Evolutionary conservation across 768 basidiomycete species (phyloP).

Genomic region (Suillus sp.): DNA sequence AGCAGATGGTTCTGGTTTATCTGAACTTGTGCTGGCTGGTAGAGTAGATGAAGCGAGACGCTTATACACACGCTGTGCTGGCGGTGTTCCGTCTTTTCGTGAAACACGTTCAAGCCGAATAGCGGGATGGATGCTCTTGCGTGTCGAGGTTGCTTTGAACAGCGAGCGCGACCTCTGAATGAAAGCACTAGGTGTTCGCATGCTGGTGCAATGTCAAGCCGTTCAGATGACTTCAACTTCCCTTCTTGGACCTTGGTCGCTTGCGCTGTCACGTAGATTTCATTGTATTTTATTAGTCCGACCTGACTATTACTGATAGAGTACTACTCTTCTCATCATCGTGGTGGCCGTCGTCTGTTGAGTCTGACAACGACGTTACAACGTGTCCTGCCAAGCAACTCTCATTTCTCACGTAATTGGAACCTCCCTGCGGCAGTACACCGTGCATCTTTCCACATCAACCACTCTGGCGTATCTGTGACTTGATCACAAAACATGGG

Average conservation of each 20-base stretch:
- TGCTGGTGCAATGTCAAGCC: conserved; percentile 16
- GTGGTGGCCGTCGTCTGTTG: not conserved
- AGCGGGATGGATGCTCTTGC: conserved; percentile 28
- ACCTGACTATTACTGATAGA: not conserved
- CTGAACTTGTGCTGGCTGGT: not conserved
- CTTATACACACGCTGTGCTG: conserved; percentile 14
- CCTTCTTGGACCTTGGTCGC: conserved; percentile 1
- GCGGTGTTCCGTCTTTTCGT: conserved; percentile 28
- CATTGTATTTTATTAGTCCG: not conserved
- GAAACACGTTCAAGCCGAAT: conserved; percentile 18
- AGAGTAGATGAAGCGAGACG: conserved; percentile 14
- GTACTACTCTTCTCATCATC: not conserved
- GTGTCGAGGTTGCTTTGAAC: conserved; percentile 27
- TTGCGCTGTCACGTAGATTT: not conserved
- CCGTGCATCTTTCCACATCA: not conserved
- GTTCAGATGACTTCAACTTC: conserved; percentile 1
- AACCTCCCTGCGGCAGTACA: not conserved
- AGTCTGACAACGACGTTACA: not conserved
- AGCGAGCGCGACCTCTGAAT: conserved; percentile 37
- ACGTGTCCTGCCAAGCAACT: not conserved
- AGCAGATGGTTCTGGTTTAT: conserved; percentile 1
- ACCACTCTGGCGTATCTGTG: conserved; percentile 2
- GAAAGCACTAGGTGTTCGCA: conserved; percentile 39
- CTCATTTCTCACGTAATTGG: conserved; percentile 3
- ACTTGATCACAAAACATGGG: conserved; percentile 45